Conservation (phyloP, 2,329 filamentous ascomycete genomes). For the Phialophora expanda region DNA sequence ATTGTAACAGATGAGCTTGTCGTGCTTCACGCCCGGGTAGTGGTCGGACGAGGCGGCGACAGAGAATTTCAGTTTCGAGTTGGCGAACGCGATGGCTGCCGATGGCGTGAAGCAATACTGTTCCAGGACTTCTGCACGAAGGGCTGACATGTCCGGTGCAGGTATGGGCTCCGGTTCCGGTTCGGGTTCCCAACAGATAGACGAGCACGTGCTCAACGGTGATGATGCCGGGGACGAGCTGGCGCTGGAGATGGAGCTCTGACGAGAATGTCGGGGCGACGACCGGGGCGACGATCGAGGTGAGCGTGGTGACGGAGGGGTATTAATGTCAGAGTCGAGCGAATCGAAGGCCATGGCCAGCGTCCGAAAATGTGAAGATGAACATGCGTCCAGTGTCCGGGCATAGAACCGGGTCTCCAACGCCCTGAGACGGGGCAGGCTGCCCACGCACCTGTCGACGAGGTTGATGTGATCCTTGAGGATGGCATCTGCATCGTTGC, state of each 20-base stretch:
- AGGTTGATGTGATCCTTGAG: constrained; percentile 36
- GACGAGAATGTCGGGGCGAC: constrained; percentile 27
- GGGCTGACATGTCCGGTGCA: constrained; percentile 29
- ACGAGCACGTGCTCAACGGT: constrained; percentile 18
- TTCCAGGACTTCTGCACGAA: constrained; percentile 33
- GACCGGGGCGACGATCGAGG: constrained; percentile 29
- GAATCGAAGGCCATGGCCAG: constrained; percentile 33
- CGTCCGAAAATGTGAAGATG: constrained; percentile 32
- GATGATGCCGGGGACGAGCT: constrained; percentile 15
- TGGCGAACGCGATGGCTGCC: constrained; percentile 31
- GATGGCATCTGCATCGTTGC: constrained; percentile 29
- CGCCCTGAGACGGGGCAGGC: constrained; percentile 30
- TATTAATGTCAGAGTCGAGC: constrained; percentile 35
- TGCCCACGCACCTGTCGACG: constrained; percentile 33
- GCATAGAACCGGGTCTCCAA: constrained; percentile 36
- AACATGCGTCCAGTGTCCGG: constrained; percentile 29
- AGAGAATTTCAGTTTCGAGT: constrained; percentile 34
- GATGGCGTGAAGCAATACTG: constrained; percentile 35
- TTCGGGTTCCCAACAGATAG: constrained; percentile 11
- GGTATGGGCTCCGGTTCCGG: constrained; percentile 23
- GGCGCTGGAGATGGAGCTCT: constrained; percentile 30
- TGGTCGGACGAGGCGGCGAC: constrained; percentile 32
- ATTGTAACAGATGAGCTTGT: constrained; percentile 36
- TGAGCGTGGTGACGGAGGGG: constrained; percentile 30
- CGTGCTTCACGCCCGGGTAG: constrained; percentile 32